Base-by-base conservation (phyloP, 768 basidiomycete species). In the Lentinula raphanica region DNA sequence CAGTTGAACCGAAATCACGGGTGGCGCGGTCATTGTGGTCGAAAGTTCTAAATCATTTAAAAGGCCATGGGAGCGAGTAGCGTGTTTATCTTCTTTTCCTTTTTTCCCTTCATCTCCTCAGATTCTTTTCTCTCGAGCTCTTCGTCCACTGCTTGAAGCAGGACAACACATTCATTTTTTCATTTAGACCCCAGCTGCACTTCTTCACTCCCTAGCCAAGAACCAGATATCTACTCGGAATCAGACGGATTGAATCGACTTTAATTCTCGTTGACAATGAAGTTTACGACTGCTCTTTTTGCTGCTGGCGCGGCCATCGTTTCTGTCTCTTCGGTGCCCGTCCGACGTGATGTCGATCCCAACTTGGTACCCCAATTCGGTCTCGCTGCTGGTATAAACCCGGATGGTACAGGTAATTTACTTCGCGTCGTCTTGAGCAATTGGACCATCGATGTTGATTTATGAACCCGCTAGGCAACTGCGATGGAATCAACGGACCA, bases 331-430 rank as follows among this genome's bases (percentile, higher is more conserved):
- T 75, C 78, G 23, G 65, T 67, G 3, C 80, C 80, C 25, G 59
- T 74, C 21, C 73, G 71, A 64, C 76, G 82, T 49, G 76, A 71
- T 56, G 77, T 80, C 21, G 65, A 76, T 60, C 66, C 77, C 13
- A 58, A 72, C 35, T 76, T 86, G 15, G 80, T 86, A 23, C 87
- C 87, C 4, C 67, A 80, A 21, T 83, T 88, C 50, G 87, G 84
- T n/a, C 74, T 78, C 62, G 55, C 66, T 42, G 62, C 85, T 2
- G 84, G 83, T 15, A 40, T 79, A 7, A 87, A 87, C 65, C 86
- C 87, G 12, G 82, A 82, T 29, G 85, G 84, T 64, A 71, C 75
- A 61, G 74, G 74, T 12, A 72, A 88, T 81, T 88, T 38, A 85
- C 85, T 28, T 75, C n/a, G n/a, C n/a, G n/a, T n/a, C n/a, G n/a